Evolutionary conservation across 2,329 filamentous ascomycete species (phyloP).

Genomic region (Alternaria incomplexa): DNA sequence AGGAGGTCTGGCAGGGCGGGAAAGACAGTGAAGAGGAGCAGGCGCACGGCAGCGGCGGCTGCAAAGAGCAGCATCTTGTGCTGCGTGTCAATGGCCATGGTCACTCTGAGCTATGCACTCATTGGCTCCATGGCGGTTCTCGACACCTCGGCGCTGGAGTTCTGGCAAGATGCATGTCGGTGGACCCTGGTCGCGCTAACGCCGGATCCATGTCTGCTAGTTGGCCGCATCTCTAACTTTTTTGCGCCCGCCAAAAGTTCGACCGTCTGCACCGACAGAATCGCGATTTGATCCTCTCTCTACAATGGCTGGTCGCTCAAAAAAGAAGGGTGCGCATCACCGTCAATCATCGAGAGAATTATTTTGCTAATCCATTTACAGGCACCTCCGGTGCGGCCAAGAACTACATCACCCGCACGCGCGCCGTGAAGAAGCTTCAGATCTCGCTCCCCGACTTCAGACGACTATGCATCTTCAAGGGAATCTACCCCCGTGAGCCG

Average conservation of each 20-base stretch:
- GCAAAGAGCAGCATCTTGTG: conserved; percentile 73
- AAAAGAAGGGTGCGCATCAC: conserved; percentile 67
- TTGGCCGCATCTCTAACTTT: conserved; percentile 37
- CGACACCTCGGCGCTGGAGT: conserved; percentile 5
- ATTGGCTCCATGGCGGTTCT: conserved; percentile 18
- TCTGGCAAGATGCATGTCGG: conserved; percentile 9
- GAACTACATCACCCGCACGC: conserved; percentile 97
- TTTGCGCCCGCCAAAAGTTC: conserved; percentile 30
- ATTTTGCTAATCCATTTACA: conserved; percentile 42
- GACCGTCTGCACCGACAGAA: conserved; percentile 8
- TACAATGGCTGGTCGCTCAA: conserved; percentile 46
- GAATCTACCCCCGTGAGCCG: conserved; percentile 96
- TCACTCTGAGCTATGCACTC: conserved; percentile 4
- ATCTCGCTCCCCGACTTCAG: conserved; percentile 97
- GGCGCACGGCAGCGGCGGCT: conserved; percentile 76
- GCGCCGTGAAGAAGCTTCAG: conserved; percentile 97
- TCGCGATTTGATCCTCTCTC: background rate
- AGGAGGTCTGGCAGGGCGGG: conserved; percentile 84
- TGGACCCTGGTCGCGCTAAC: conserved; percentile 28
- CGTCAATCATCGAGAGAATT: background rate
- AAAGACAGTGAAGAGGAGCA: conserved; percentile 80
- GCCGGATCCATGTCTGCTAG: conserved; percentile 28
- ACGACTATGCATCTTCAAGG: conserved; percentile 99
- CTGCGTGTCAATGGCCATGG: conserved; percentile 54
- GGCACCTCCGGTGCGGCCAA: conserved; percentile 89